phyloP scores from a whole-genome alignment of 2,329 filamentous ascomycete species.

The Thermothelomyces thermophilus region DNA sequence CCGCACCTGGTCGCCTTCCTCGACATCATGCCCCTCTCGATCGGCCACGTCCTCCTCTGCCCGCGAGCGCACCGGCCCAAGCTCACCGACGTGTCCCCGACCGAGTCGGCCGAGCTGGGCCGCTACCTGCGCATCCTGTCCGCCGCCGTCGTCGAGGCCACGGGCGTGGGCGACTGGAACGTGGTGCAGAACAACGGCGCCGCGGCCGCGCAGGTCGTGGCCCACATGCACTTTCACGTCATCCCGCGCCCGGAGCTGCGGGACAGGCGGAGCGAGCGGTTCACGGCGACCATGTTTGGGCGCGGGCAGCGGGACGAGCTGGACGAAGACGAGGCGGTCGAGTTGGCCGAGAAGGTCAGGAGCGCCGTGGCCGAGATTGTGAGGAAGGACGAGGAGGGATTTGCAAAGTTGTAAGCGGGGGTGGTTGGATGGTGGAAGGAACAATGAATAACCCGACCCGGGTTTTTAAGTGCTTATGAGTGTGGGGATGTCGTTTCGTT shows the following conservation, averaged over 20 bases:
- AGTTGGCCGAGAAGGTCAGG: constrained; percentile 51
- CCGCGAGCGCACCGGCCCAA: constrained; percentile 72
- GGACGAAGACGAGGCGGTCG: constrained; percentile 65
- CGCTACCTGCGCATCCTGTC: constrained; percentile 64
- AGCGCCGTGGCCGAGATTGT: constrained; percentile 43
- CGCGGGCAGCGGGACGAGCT: constrained; percentile 64
- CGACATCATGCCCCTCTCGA: constrained; percentile 83
- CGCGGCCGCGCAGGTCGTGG: constrained; percentile 84
- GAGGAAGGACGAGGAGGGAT: constrained; percentile 31
- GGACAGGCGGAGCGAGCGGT: constrained; percentile 54
- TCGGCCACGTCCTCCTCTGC: constrained; percentile 76
- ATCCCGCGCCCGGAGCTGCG: constrained; percentile 73
- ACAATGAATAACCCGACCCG: too few species aligned
- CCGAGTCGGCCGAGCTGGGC: constrained; percentile 62
- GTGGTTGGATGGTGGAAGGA: too few species aligned
- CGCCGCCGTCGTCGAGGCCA: constrained; percentile 60
- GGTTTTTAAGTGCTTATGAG: too few species aligned
- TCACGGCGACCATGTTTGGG: constrained; percentile 70
- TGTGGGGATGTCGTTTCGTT: too few species aligned
- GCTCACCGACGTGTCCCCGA: constrained; percentile 60
- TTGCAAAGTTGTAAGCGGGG: constrained; percentile 33
- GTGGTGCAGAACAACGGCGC: constrained; percentile 93
- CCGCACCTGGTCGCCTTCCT: constrained; percentile 77
- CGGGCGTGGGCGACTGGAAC: constrained; percentile 81
- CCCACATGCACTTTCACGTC: constrained; percentile 90